Evolutionary conservation across 2,329 filamentous ascomycete genomes (phyloP), one percentile per base, ranked within the genome.

Genomic region (Calonectria montana): DNA sequence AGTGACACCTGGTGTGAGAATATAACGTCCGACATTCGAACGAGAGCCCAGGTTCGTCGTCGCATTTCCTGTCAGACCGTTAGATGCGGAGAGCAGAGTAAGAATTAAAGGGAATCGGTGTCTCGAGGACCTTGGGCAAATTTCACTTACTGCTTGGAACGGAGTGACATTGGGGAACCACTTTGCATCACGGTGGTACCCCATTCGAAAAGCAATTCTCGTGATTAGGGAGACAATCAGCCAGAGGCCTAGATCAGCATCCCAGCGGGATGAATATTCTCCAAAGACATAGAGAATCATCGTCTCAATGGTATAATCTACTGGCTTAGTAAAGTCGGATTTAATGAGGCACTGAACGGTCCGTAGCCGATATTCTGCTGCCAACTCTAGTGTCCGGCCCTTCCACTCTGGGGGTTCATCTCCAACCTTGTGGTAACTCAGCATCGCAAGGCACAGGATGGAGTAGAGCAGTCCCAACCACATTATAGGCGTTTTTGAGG

Each of bases 331-430:
- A 79, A 95, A 95, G 80, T 96, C 94, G 12, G 92, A 92, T 67
- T 92, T 89, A 15, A 94, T 87, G 31, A 97, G 87, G 76, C 93
- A 95, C 83, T 97, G 94, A 9, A 95, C 94, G 9, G 94, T 95
- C 62, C 94, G 88, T 67, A 92, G 81, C 27, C 93, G 89, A 79
- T 94, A 96, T 73, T 92, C 88, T 18, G 87, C 85, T 13, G 91
- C 90, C 74, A 92, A 76, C 63, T 92, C 90, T 55, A 91, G 79
- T 4, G 88, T 87, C 53, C 88, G 88, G n/a, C 92, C 93, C 78
- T 90, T 91, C 88, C 93, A 95, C 82, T 96, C 94, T 1, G 91
- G 88, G 31, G 94, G 94, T 82, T 96, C 94, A 76, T 96, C 94
- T 2, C 93, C 93, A 59, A 94, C 92, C 81, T 94, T 92, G 80